Base-by-base conservation (phyloP, 2,329 filamentous ascomycete species). In the Penicillium rolfsii region DNA sequence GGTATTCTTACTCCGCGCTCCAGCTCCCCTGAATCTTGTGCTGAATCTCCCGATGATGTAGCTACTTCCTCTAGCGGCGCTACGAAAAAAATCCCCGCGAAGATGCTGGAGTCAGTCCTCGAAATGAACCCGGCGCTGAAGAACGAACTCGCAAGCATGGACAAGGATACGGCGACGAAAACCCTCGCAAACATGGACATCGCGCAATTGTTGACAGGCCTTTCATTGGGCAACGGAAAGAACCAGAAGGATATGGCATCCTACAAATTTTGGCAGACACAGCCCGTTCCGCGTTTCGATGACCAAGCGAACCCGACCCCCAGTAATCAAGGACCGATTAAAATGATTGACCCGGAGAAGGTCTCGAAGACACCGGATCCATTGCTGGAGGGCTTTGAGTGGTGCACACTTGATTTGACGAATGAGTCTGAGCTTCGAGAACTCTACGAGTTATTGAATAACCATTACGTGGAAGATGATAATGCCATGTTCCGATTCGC, bases 261-360 rank as follows among this genome's bases (percentile, higher is more conserved):
- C 60, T 97, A 98, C 84, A 97, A 96, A 79, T 99, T 99, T 81
- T 99, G 95, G 95, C 89, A 92, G 77, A 99, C 95, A 50, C 95
- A 99, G 77, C 95, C 95, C 0, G 95, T 99, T 61, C 91, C 91
- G 54, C 89, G 89, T 72, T 97, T 98, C 73, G 79, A 81, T 55
- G 80, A 83, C 81, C 88, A 75, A 77, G 80, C 84, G 55, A 79
- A 30, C 50, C 58, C 64, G 60, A 58, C 62, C 22, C n/a, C 82
- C 61, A 71, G 87, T 52, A 82, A 87, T 64, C 93, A 98, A 71
- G 95, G 95, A 0, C 92, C 93, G 0, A 91, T 99, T 74, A 90
- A 89, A 79, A 80, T 88, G 19, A 90, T 94, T 71, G 89, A 90
- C 61, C 84, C 91, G 16, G 91, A 93, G 36, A 84, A 91, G 62